phyloP scores from a whole-genome alignment of 2,329 filamentous ascomycete species.

The Cladophialophora immunda region DNA sequence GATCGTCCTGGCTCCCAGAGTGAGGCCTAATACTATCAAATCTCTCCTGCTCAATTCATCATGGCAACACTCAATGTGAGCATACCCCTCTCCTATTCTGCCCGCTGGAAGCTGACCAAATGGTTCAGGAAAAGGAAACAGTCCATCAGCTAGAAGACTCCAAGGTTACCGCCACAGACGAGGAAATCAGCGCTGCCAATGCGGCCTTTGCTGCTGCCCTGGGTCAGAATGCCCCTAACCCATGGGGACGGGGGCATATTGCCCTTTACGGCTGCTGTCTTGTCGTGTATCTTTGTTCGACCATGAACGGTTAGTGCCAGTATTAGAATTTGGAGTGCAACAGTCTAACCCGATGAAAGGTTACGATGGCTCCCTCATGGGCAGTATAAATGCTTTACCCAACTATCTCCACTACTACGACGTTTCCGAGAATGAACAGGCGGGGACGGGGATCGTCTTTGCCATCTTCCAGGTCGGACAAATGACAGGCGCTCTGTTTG shows the following conservation, averaged over 20 bases:
- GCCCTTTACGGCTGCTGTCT: constrained; percentile 35
- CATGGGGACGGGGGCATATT: constrained; percentile 35
- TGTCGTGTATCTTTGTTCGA: constrained; percentile 39
- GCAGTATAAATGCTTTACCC: constrained; percentile 59
- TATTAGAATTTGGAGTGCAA: not conserved
- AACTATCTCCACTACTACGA: constrained; percentile 63
- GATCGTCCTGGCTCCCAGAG: not conserved
- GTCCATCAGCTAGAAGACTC: constrained; percentile 64
- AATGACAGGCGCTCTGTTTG: constrained; percentile 48
- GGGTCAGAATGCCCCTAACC: constrained; percentile 30
- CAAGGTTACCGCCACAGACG: constrained; percentile 87
- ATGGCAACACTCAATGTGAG: constrained; percentile 16
- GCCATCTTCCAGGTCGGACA: constrained; percentile 56
- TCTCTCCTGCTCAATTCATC: constrained; percentile 2
- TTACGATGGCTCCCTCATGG: constrained; percentile 65
- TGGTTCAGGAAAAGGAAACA: constrained; percentile 11
- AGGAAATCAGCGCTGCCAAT: constrained; percentile 74
- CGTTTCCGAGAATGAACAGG: constrained; percentile 49
- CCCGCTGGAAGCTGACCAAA: not conserved
- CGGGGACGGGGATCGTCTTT: constrained; percentile 55
- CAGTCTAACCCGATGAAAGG: constrained; percentile 44
- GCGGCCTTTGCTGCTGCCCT: constrained; percentile 25
- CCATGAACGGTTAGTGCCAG: constrained; percentile 36
- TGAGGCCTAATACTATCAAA: not conserved
- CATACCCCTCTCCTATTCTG: not conserved